Conservation (phyloP, 768 basidiomycete genomes). For the Gyrodon lividus region DNA sequence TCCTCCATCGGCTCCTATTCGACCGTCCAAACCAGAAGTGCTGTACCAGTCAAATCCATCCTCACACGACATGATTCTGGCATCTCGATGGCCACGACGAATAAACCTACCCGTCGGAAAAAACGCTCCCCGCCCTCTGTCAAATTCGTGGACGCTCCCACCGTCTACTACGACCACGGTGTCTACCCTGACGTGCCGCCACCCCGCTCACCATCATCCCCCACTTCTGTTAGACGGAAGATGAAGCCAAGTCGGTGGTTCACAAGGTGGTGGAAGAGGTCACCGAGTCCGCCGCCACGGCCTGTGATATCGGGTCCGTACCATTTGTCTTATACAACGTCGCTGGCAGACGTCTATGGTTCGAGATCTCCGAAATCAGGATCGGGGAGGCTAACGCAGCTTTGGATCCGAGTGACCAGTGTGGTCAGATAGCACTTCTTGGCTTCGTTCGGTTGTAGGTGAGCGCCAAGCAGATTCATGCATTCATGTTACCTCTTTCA, state of each 20-base stretch:
- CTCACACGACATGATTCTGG: slow-evolving; percentile 52
- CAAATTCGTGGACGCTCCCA: slow-evolving; percentile 68
- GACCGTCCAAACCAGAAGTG: slow-evolving; percentile 25
- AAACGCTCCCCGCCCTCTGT: slow-evolving; percentile 48
- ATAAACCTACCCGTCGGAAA: slow-evolving; percentile 23
- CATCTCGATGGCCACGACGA: slow-evolving; percentile 40
- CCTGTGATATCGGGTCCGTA: slow-evolving; percentile 34
- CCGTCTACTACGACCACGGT: slow-evolving; percentile 46
- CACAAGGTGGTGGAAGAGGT: slow-evolving; percentile 27
- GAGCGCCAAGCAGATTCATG: not conserved
- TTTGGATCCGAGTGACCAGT: slow-evolving; percentile 27
- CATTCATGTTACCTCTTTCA: not conserved
- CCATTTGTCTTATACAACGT: slow-evolving; percentile 28
- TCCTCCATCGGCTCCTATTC: slow-evolving; percentile 40
- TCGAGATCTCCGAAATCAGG: slow-evolving; percentile 15
- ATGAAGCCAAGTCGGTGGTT: slow-evolving; percentile 22
- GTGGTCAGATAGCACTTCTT: slow-evolving; percentile 12
- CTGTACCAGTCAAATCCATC: slow-evolving; percentile 49
- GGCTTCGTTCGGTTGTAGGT: not conserved
- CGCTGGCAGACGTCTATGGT: slow-evolving; percentile 29
- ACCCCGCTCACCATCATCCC: slow-evolving; percentile 11
- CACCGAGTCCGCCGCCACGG: slow-evolving; percentile 18
- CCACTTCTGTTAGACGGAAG: slow-evolving; percentile 9
- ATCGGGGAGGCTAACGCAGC: slow-evolving; percentile 25
- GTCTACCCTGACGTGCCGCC: slow-evolving; percentile 15